Evolutionary conservation across 352 stramenopile species (phyloP).

Genomic region (Globisporangium irregulare): DNA sequence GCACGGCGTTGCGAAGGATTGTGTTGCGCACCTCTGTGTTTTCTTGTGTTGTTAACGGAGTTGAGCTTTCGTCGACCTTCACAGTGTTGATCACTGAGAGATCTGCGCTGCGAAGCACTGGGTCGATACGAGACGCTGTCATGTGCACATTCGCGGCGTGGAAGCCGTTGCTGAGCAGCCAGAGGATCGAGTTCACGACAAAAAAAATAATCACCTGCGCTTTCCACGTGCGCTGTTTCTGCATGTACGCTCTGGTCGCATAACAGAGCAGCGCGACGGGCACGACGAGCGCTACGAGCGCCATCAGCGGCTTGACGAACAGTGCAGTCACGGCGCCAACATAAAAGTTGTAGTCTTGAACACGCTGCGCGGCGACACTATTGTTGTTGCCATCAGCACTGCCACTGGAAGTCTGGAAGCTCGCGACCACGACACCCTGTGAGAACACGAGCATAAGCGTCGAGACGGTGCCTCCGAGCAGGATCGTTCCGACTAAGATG

Average conservation of each 20-base stretch:
- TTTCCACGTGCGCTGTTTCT: conserved; percentile 22
- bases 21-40: conserved; percentile 22
- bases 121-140: conserved; percentile 19
- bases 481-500: conserved; percentile 29
- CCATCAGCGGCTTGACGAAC: conserved; percentile 43
- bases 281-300: conserved; percentile 41
- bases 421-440: conserved; percentile 34
- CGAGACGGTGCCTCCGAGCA: conserved; percentile 19
- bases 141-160: conserved; percentile 51
- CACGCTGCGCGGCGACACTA: background rate
- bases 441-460: conserved; percentile 32
- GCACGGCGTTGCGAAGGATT: conserved; percentile 37
- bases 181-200: conserved; percentile 42
- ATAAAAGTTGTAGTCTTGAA: conserved; percentile 40
- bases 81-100: conserved; percentile 10
- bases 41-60: conserved; percentile 3
- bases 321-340: conserved; percentile 33
- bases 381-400: background rate
- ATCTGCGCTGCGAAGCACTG: conserved; percentile 30
- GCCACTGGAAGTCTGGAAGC: conserved; percentile 17
- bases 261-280: conserved; percentile 59
- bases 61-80: background rate
- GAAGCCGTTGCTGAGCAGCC: conserved; percentile 67
- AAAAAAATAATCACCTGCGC: conserved; percentile 27
- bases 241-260: conserved; percentile 48